phyloP scores from a whole-genome alignment of 75 land plant genomes.

The Selaginella moellendorffii region DNA sequence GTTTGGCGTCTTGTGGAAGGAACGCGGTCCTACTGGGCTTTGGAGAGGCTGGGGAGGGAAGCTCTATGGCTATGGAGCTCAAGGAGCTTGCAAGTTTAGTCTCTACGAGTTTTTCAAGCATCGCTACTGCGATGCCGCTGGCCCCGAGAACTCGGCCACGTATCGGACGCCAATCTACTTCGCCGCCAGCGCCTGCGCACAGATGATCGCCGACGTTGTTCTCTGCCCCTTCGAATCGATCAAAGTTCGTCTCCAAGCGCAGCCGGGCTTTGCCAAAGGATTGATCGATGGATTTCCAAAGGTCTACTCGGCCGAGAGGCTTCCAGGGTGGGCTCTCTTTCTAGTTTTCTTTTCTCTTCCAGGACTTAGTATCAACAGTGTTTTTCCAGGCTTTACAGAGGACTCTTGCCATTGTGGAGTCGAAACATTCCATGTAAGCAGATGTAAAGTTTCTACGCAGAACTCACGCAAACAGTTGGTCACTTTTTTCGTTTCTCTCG shows the following conservation, averaged over 20 bases:
- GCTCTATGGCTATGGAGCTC: slow-evolving; percentile 73
- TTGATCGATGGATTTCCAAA: slow-evolving; percentile 86
- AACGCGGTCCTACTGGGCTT: slow-evolving; percentile 60
- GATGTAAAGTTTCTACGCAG: background rate
- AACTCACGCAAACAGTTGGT: background rate
- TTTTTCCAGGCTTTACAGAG: slow-evolving; percentile 65
- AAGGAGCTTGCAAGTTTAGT: slow-evolving; percentile 88
- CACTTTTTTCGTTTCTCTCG: slow-evolving; percentile 5
- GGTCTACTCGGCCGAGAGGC: slow-evolving; percentile 53
- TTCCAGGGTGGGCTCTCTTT: slow-evolving; percentile 94
- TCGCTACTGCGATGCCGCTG: slow-evolving; percentile 38
- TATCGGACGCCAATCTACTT: slow-evolving; percentile 49
- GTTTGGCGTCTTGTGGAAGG: slow-evolving; percentile 42
- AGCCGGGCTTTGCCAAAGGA: slow-evolving; percentile 74
- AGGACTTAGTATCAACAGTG: background rate
- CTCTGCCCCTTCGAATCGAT: slow-evolving; percentile 92
- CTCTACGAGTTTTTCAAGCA: slow-evolving; percentile 93
- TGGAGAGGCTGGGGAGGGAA: slow-evolving; percentile 98
- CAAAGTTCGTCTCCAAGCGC: slow-evolving; percentile 84
- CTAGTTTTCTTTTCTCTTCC: no score
- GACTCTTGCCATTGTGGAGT: slow-evolving; percentile 83
- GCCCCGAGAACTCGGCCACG: slow-evolving; percentile 17
- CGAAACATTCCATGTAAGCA: slow-evolving; percentile 95
- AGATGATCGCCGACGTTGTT: slow-evolving; percentile 62
- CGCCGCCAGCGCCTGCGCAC: slow-evolving; percentile 78